Percentiles rank a stretch among this genome's conserved stretches.
Conservation (phyloP, 2,329 filamentous ascomycete genomes). For the Chrysoporthe puriensis region DNA sequence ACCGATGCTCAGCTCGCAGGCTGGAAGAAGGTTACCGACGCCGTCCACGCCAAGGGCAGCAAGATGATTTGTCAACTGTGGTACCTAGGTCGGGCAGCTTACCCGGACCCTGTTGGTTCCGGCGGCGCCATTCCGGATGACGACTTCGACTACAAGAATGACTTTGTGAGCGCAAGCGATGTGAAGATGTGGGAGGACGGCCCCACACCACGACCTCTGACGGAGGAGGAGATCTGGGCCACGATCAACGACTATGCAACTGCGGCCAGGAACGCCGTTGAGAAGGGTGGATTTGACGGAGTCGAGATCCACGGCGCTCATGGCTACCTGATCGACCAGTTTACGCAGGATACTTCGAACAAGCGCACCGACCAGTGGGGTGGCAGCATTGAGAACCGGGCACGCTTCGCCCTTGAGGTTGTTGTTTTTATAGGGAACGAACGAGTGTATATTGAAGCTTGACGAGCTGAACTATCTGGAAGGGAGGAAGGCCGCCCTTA, state of each 20-base stretch:
- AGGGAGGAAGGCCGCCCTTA: no score
- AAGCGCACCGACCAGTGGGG: constrained; percentile 58
- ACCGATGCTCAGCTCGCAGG: constrained; percentile 57
- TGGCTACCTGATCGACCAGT: constrained; percentile 68
- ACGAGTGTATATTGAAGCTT: no score
- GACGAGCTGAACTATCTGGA: no score
- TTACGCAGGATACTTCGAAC: constrained; percentile 57
- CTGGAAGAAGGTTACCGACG: constrained; percentile 64
- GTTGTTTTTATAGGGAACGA: no score
- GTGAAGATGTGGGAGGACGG: constrained; percentile 52
- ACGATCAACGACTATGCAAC: constrained; percentile 64
- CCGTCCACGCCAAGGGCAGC: constrained; percentile 64
- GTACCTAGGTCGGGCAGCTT: constrained; percentile 61
- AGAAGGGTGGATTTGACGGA: constrained; percentile 67
- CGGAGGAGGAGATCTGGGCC: constrained; percentile 64
- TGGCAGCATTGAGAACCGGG: constrained; percentile 56
- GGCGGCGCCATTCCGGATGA: constrained; percentile 44
- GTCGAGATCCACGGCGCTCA: constrained; percentile 64
- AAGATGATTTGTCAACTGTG: constrained; percentile 69
- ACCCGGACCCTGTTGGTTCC: constrained; percentile 38
- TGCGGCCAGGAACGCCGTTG: constrained; percentile 58
- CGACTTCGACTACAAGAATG: constrained; percentile 22
- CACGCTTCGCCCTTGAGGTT: constrained; percentile 54
- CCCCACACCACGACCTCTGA: constrained; percentile 65
- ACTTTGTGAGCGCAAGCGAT: constrained; percentile 49